Conservation (phyloP, 257 asterid species). For the Primulina huaijiensis region DNA sequence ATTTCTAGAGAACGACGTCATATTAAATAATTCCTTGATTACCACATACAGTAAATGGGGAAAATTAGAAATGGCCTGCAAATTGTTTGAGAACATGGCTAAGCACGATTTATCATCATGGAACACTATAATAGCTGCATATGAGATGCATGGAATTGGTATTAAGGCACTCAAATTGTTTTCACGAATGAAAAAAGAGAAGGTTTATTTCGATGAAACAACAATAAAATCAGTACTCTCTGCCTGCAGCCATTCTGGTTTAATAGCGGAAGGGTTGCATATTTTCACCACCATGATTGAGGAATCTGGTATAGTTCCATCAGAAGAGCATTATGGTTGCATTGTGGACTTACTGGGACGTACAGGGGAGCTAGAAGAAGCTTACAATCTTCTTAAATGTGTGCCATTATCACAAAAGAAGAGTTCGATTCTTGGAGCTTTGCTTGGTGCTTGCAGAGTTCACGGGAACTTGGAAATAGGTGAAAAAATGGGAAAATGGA, state of each 20-base stretch:
- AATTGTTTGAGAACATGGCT: conserved; percentile 40
- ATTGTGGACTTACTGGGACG: conserved; percentile 57
- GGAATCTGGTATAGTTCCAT: conserved; percentile 39
- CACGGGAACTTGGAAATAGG: conserved; percentile 44
- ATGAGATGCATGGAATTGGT: conserved; percentile 52
- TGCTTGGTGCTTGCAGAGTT: conserved; percentile 54
- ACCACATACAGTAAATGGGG: conserved; percentile 56
- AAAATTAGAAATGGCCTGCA: conserved; percentile 30
- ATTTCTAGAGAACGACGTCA: conserved; percentile 29
- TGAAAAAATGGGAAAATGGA: conserved; percentile 41
- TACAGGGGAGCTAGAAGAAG: conserved; percentile 57
- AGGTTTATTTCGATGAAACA: conserved; percentile 38
- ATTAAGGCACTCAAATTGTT: conserved; percentile 40
- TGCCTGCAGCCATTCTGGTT: conserved; percentile 63
- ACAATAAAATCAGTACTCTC: conserved; percentile 56
- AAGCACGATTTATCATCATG: conserved; percentile 38
- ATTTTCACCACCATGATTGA: conserved; percentile 45
- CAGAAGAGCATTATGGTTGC: conserved; percentile 61
- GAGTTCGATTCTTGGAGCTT: conserved; percentile 41
- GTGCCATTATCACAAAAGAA: conserved; percentile 32
- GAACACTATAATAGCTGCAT: conserved; percentile 64
- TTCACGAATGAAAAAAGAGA: conserved; percentile 32
- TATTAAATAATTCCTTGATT: conserved; percentile 43
- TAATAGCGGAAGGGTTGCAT: conserved; percentile 38
- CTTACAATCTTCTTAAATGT: conserved; percentile 31